Base-by-base conservation (phyloP, 1,139 yeast genomes). In the Candida buenavistaensis region DNA sequence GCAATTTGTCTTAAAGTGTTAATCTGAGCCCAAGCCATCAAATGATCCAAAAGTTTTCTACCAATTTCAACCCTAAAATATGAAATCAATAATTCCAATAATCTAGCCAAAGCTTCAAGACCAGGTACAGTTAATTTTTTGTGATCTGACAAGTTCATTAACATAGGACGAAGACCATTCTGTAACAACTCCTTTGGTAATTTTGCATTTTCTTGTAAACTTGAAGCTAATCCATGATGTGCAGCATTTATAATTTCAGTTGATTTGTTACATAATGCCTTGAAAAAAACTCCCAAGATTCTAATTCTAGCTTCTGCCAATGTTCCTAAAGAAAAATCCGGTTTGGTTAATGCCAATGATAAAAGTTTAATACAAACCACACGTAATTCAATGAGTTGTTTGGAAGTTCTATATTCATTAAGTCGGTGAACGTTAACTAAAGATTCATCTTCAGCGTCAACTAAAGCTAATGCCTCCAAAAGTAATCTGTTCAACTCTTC, bases 41-140 rank as follows among this genome's bases (percentile, higher is more conserved):
- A 68, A 59, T 94, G 98, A 51, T 94, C 98, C 20, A 94, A 71
- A 36, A 94, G 67, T 52, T 94, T 94, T 38, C 90, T 76, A 22
- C 99, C 99, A 47, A 94, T 92, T 57, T 94, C 99, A 14, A 92
- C 97, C 55, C 95, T 84, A 67, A 94, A 94, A 52, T 94, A 92
- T 2, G 95, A 87, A 24, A 92, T 89, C 47, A 94, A 69, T 16
- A 94, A 67, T 52, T 92, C 97, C 35, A 94, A 68, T 22, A 94
- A 68, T 33, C 95, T 72, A 1, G 97, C 95, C 23, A 94, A 67
- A 0, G 97, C 97, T 52, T 90, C 96, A 16, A 94, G 67, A 1
- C 97, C 97, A 1, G 89, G 75, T 1, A 88, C 94, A 0, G 96
- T 87, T 33, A 94, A 68, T 39, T 90, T 82, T 55, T 88, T 89